Evolutionary conservation across 2,329 filamentous ascomycete species (phyloP), one percentile per base, ranked within the genome.

Genomic region (Venturia pyrina): DNA sequence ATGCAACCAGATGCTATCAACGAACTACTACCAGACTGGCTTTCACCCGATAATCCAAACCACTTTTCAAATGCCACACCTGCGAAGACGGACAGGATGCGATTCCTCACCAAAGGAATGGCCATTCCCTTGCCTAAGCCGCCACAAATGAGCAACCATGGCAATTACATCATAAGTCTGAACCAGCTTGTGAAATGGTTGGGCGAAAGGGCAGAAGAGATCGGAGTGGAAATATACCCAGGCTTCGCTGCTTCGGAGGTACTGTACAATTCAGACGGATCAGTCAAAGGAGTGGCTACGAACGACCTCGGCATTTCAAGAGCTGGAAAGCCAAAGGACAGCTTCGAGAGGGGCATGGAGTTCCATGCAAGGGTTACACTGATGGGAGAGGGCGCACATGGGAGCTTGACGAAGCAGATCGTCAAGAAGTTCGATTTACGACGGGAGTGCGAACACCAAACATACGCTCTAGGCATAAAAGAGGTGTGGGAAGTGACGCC

Each of bases 401-500:
- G 95, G 68, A 96, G 91, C 78, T 78, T 99, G 77, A 93, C 89
- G 63, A 99, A 99, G 81, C 90, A 97, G 78, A 88, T 98, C 65
- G 90, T 91, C 71, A 95, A 93, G 77, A 96, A 96, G 75, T 99
- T 91, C 71, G 91, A 98, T 73, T 81, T 99, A 68, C 86, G 95
- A 68, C 83, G 89, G 68, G 90, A 98, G 71, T 93, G 90, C 78
- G 89, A 96, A 75, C 90, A 90, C 66, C 95, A 99, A 79, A 99
- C 95, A 1, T 99, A 99, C 75, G 95, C 89, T 21, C 81, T 99
- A 8, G 95, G 95, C 37, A 79, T 98, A 71, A 99, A 99, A 78
- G 95, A 99, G 77, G 90, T 99, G 0, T 99, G 95, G 95, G 95
- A 99, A 77, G 84, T 99, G 41, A 86, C 92, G 71, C 92, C 95